phyloP scores from a whole-genome alignment of 352 stramenopile species.

The Globisporangium abappressorium region DNA sequence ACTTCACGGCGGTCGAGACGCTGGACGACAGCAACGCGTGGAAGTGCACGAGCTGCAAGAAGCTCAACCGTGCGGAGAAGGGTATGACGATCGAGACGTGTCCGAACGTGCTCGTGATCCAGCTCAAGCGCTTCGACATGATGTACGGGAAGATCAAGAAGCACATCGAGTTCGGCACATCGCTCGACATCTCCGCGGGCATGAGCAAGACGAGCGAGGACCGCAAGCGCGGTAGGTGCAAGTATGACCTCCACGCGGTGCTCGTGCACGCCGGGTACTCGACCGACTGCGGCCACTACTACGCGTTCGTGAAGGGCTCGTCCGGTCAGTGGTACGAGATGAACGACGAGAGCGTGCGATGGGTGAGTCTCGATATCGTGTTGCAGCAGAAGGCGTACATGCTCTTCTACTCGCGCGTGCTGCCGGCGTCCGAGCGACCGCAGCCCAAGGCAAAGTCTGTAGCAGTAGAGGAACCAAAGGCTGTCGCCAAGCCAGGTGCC shows the following conservation, averaged over 20 bases:
- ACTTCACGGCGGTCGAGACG: conserved; percentile 82
- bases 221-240: conserved; percentile 40
- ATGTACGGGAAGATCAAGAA: conserved; percentile 90
- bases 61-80: conserved; percentile 80
- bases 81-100: conserved; percentile 72
- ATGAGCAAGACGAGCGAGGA: conserved; percentile 61
- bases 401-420: conserved; percentile 86
- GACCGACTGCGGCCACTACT: conserved; percentile 91
- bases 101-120: conserved; percentile 86
- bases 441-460: conserved; percentile 31
- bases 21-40: conserved; percentile 85
- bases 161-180: conserved; percentile 69
- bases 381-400: conserved; percentile 89
- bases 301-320: conserved; percentile 84
- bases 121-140: conserved; percentile 89
- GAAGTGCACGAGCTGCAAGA: conserved; percentile 80
- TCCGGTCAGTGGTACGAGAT: conserved; percentile 92
- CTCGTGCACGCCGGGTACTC: conserved; percentile 86
- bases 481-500: conserved; percentile 1
- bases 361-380: conserved; percentile 85
- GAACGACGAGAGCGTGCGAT: conserved; percentile 88
- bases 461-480: conserved; percentile 16
- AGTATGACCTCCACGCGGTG: conserved; percentile 80
- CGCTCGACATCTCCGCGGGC: conserved; percentile 59
- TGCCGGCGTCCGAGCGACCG: conserved; percentile 40